phyloP scores from a whole-genome alignment of 306 rosid genomes.

The Biancaea sappan region DNA sequence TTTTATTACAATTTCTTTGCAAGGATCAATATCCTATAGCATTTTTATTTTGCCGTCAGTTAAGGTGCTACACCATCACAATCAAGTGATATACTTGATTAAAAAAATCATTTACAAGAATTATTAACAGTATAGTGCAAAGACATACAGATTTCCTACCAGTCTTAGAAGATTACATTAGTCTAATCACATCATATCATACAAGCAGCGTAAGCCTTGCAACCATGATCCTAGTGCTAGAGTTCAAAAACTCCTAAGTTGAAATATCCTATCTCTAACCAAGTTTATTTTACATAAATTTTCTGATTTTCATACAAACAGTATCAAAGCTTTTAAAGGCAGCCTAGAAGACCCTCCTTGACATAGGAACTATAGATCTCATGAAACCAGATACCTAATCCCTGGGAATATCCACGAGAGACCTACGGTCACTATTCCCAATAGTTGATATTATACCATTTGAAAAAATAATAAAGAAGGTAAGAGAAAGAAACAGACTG shows the following conservation, averaged over 20 bases:
- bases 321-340: constrained; percentile 13
- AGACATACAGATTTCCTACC: not conserved
- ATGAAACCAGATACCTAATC: not conserved
- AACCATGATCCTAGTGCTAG: not conserved
- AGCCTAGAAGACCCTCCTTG: not conserved
- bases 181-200: constrained; percentile 10
- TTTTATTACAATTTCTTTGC: not conserved
- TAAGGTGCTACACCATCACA: constrained; percentile 7
- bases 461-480: not conserved
- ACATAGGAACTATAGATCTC: not conserved
- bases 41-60: not conserved
- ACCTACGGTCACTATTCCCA: not conserved
- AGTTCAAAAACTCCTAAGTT: not conserved
- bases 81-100: not conserved
- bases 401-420: constrained; percentile 4
- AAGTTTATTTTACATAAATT: not conserved
- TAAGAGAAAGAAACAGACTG: not conserved
- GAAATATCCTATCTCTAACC: constrained; percentile 5
- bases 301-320: not conserved
- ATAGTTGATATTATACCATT: not conserved
- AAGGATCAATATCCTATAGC: not conserved
- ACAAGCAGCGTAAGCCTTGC: constrained; percentile 13
- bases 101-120: not conserved
- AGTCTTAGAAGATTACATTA: not conserved
- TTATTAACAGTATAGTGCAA: not conserved